Base-by-base conservation (phyloP, 257 asterid species). In the Plantago major region DNA sequence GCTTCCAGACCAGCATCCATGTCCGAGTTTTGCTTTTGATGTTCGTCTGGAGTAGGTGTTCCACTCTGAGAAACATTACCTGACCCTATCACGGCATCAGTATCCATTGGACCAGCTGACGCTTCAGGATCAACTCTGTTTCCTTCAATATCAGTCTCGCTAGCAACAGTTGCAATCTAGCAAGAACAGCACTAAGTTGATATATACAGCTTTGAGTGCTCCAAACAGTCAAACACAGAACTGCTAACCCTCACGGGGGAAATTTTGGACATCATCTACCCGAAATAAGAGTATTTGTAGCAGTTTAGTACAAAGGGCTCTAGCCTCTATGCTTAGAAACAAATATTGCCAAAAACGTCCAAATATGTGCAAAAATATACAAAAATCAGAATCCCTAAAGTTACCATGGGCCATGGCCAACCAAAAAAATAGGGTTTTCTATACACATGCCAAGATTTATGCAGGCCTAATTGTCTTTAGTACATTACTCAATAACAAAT, bases 21-120 rank as follows among this genome's bases (percentile, higher is more conserved):
- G 59, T 85, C 96, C 0, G 91, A 77, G 67, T 76, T 78, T 64
- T 85, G 93, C 73, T 79, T 86, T 65, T 79, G 85, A 60, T 73
- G 72, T 58, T 78, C 96, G 10, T 87, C 96, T 16, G 85, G 88
- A 18, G 84, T 82, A n/a, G 87, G 89, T 44, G 84, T 79, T 55
- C 82, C 96, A 46, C 75, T 70, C 58, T 65, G 93, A 57, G 85
- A 88, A 62, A 67, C 65, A 63, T 62, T 76, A 22, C 75, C 94
- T 9, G 89, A 70, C 15, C 80, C 70, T 11, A 79, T 63, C 11
- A 69, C 65, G 50, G 71, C 88, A 66, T 82, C 93, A 17, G 73
- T 50, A 14, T 86, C 96, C 12, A 80, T 58, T 28, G 84, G 73
- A 37, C 77, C 67, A 52, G 63, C 67, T 22, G 89, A 72, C 10